Conservation (phyloP, 495 filamentous ascomycete genomes). For the Saxispiralis lemnorum region DNA sequence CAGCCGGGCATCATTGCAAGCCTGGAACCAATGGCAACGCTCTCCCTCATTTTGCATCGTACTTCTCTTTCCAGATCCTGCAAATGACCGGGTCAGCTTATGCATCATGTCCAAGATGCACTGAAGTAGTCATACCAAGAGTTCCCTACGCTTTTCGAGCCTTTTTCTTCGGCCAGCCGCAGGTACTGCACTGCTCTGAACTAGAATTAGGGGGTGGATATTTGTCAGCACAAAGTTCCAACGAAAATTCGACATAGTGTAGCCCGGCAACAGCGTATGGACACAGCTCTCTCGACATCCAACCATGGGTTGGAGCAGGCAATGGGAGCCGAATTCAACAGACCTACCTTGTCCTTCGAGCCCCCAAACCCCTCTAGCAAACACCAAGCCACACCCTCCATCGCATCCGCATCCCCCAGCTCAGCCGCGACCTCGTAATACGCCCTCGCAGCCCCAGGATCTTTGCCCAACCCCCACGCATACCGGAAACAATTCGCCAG, state of each 20-base stretch:
- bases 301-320: neutral
- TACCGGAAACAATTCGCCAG: constrained; percentile 88
- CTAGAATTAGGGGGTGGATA: constrained; percentile 28
- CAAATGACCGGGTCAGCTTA: neutral
- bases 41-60: constrained; percentile 24
- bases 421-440: constrained; percentile 97
- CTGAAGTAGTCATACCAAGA: constrained; percentile 55
- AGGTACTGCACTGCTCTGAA: constrained; percentile 82
- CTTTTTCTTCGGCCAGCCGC: constrained; percentile 74
- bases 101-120: neutral
- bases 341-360: constrained; percentile 89
- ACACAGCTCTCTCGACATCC: neutral
- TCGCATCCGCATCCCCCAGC: constrained; percentile 86
- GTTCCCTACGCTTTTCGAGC: constrained; percentile 81
- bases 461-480: constrained; percentile 84
- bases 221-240: constrained; percentile 9
- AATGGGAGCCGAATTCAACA: neutral
- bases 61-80: constrained; percentile 97
- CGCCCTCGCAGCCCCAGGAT: constrained; percentile 72
- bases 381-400: constrained; percentile 95
- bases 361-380: constrained; percentile 87
- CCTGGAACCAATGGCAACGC: constrained; percentile 6
- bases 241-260: constrained; percentile 5
- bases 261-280: constrained; percentile 15
- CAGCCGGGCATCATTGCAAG: too few relatives aligned